Percentiles rank a stretch among this genome's conserved stretches.
Conservation (phyloP, 2,329 filamentous ascomycete genomes). For the Cordyceps javanica region DNA sequence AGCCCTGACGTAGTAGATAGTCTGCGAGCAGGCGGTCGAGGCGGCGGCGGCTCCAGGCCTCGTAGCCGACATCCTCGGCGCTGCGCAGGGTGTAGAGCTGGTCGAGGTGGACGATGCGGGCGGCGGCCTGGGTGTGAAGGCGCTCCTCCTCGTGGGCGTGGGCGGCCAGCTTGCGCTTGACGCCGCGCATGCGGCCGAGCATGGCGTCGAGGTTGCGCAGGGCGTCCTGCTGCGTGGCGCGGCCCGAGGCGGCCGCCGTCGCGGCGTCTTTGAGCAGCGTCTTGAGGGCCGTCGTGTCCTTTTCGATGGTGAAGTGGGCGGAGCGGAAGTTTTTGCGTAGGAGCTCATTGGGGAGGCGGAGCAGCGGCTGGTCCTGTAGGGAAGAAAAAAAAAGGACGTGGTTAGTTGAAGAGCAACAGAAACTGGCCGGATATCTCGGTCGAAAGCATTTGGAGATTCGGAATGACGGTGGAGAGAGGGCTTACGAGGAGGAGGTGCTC, state of each 20-base stretch:
- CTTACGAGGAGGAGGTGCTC: constrained; percentile 61
- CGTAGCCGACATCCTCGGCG: constrained; percentile 90
- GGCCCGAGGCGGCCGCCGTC: constrained; percentile 59
- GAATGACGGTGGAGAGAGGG: neutral
- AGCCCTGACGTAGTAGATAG: constrained; percentile 80
- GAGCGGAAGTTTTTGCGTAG: constrained; percentile 91
- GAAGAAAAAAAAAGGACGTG: neutral
- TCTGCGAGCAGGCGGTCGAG: constrained; percentile 86
- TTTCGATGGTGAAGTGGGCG: constrained; percentile 70
- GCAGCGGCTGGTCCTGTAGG: constrained; percentile 79
- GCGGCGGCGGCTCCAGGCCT: constrained; percentile 76
- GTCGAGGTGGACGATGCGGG: constrained; percentile 73
- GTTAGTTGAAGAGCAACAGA: neutral
- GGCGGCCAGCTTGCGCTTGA: constrained; percentile 79
- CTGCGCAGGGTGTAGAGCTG: constrained; percentile 74
- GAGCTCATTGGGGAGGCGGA: constrained; percentile 88
- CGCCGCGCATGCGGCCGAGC: constrained; percentile 73
- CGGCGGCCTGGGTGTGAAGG: constrained; percentile 68
- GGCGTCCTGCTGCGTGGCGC: constrained; percentile 61
- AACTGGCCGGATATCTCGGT: no score
- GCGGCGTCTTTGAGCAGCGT: constrained; percentile 57
- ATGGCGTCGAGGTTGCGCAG: constrained; percentile 77
- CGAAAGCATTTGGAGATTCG: neutral
- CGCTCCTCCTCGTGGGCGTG: constrained; percentile 74
- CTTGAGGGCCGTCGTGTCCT: constrained; percentile 58